Evolutionary conservation across 306 rosid species (phyloP).

Genomic region (Inga oerstediana): DNA sequence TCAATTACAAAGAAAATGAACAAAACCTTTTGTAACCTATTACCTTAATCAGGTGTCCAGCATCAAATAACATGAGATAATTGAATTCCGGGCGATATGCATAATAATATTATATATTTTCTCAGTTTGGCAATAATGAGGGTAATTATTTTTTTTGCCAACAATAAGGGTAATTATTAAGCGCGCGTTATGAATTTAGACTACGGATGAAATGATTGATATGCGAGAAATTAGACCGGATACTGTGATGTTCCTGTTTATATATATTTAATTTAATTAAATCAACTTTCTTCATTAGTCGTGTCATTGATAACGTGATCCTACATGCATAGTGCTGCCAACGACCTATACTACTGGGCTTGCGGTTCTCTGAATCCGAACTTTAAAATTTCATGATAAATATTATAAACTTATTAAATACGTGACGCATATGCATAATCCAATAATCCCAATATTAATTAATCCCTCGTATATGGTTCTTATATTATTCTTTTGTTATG

Average conservation of each 20-base stretch:
- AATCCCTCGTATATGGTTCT: background rate
- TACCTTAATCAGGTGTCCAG: background rate
- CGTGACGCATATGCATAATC: background rate
- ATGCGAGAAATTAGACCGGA: background rate
- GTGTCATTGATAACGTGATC: slow-evolving; percentile 34
- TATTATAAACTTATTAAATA: background rate
- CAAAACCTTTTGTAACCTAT: background rate
- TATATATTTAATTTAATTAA: background rate
- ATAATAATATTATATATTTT: background rate
- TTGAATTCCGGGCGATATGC: background rate
- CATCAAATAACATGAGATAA: background rate
- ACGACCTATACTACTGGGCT: background rate
- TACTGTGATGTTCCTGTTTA: background rate
- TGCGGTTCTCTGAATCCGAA: slow-evolving; percentile 11
- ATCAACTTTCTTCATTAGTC: background rate
- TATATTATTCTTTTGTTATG: background rate
- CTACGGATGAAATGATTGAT: background rate
- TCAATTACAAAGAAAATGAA: background rate
- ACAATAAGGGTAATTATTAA: background rate
- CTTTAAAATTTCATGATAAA: background rate
- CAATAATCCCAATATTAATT: background rate
- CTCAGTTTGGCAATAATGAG: background rate
- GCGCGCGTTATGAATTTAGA: background rate
- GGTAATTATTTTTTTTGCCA: too few relatives aligned
- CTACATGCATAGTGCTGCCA: slow-evolving; percentile 9